These are phyloP conservation scores for Cladosporium halotolerans DNA, from an alignment of 2,329 filamentous ascomycete genomes.

Conservation along the genomic window DNA sequence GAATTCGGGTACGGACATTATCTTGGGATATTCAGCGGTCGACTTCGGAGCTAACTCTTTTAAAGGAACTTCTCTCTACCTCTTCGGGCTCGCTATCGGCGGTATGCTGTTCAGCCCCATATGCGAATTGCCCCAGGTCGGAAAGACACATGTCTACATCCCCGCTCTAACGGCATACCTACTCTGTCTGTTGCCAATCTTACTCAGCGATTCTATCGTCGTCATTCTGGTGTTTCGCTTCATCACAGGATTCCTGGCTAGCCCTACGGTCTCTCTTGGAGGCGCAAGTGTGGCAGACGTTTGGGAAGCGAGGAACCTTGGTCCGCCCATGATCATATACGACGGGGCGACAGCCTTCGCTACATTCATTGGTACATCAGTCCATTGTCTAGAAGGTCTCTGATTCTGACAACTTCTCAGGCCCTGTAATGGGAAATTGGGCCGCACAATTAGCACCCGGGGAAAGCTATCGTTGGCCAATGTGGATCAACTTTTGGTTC, in stretches of 20 bases:
- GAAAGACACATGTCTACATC: slow-evolving; percentile 23
- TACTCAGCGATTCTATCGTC: slow-evolving; percentile 46
- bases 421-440: not conserved
- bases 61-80: not conserved
- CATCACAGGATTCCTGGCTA: slow-evolving; percentile 47
- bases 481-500: slow-evolving; percentile 18
- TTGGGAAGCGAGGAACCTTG: slow-evolving; percentile 22
- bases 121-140: slow-evolving; percentile 8
- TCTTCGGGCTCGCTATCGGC: not conserved
- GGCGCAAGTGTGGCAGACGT: slow-evolving; percentile 45
- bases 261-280: slow-evolving; percentile 45
- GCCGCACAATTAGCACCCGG: slow-evolving; percentile 23
- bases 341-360: slow-evolving; percentile 23
- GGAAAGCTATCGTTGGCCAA: slow-evolving; percentile 8
- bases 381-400: slow-evolving; percentile 24
- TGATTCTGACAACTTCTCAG: slow-evolving; percentile 17
- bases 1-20: not conserved
- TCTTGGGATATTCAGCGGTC: not conserved
- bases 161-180: slow-evolving; percentile 31
- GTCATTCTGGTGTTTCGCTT: slow-evolving; percentile 52
- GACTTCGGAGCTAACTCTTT: not conserved
- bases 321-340: slow-evolving; percentile 27
- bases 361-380: slow-evolving; percentile 27
- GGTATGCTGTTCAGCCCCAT: not conserved
- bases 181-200: slow-evolving; percentile 51